Base-by-base conservation (phyloP, 225 moss, liverwort and hornwort species). In the Rhytidiadelphus loreus region DNA sequence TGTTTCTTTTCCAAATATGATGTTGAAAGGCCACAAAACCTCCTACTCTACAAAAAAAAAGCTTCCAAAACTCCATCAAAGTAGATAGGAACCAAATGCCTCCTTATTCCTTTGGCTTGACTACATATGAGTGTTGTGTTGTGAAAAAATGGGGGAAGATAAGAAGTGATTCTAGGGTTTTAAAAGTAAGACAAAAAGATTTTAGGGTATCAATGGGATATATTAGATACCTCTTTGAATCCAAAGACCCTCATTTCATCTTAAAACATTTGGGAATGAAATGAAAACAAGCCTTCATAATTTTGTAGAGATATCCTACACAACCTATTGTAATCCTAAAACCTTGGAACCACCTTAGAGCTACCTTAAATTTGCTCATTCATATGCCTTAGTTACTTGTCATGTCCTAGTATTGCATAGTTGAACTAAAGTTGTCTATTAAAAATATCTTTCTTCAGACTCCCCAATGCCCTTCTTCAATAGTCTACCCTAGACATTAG, bases 401-500 rank as follows among this genome's bases (percentile, higher is more conserved):
- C 24, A 41, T 70, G 2, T 14, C 24, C 1, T 39, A 6, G 4
- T 6, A 37, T 9, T 35, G 9, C 3, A 2, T 3, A 35, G 7
- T 17, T 18, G 64, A 64, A 18, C 1, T 37, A 37, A 3, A 0
- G 6, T n/a, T 66, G 66, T 11, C 11, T n/a, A n/a, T 66, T n/a
- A 12, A 35, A n/a, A 63, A 66, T 6, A 21, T n/a, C 66, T 66
- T 37, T 66, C 0, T 37, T 4, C 7, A 68, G n/a, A 24, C 25
- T 4, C 14, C 1, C 7, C 0, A 41, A 25, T 41, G 70, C 4
- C 14, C 4, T 1, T 70, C 8, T 23, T 6, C 1, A 4, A 4
- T 69, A 21, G 69, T n/a, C 65, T 65, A 19, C 3, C 11, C 4
- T 33, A 33, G 18, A 64, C 19, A 64, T 5, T 35, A 1, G 18